A percentile compares a stretch with the other conserved stretches of the same genome.
Evolutionary conservation across 2,329 filamentous ascomycete genomes (phyloP).

Genomic region (Paracorniculantispora psalliotae): DNA sequence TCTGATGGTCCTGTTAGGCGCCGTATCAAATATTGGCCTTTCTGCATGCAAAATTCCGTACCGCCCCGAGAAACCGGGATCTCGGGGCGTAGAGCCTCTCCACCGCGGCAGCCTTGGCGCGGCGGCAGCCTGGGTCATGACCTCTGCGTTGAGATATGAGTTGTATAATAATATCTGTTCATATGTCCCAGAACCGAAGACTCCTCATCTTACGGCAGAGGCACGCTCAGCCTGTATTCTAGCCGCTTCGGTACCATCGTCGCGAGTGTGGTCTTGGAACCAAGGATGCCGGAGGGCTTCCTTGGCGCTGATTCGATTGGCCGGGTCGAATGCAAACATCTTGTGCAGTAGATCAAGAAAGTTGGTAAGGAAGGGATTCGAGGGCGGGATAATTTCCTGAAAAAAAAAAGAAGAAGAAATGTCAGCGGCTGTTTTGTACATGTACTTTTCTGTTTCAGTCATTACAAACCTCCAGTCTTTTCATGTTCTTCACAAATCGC

Average conservation of each 20-base stretch:
- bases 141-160: neutral
- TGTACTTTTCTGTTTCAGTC: neutral
- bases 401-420: too few relatives aligned
- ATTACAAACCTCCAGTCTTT: slow-evolving; percentile 3
- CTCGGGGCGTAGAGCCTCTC: neutral
- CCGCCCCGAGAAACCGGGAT: too few relatives aligned
- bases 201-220: neutral
- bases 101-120: neutral
- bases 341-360: slow-evolving; percentile 55
- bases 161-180: neutral
- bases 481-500: slow-evolving; percentile 13
- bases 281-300: slow-evolving; percentile 56
- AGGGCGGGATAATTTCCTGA: slow-evolving; percentile 50
- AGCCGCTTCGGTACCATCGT: slow-evolving; percentile 13
- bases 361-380: slow-evolving; percentile 46
- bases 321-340: slow-evolving; percentile 59
- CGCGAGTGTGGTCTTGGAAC: slow-evolving; percentile 51
- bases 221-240: slow-evolving; percentile 8
- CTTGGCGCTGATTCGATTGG: slow-evolving; percentile 54
- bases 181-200: neutral
- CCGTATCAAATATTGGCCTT: too few relatives aligned
- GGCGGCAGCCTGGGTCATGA: neutral
- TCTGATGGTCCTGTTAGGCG: too few relatives aligned
- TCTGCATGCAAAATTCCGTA: too few relatives aligned
- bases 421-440: neutral